Evolutionary conservation across 441 rosid species (phyloP).

Genomic region (Rhodomyrtus psidioides): DNA sequence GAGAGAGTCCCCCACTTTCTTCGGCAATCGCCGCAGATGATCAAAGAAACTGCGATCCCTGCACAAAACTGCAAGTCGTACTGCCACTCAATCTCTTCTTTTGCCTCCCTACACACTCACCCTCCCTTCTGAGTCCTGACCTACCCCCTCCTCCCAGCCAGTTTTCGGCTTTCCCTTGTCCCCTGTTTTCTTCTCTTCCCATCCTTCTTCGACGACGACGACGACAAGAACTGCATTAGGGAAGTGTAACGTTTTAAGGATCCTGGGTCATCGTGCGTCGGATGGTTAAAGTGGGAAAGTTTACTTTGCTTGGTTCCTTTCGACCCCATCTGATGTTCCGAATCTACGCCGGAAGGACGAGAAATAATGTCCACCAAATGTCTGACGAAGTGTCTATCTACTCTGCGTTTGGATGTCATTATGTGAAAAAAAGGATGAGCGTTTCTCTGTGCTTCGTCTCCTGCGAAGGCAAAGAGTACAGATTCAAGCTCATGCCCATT

Average conservation of each 20-base stretch:
- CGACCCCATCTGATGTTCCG: not conserved
- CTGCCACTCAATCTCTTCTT: not conserved
- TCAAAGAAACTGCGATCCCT: slow-evolving; percentile 2
- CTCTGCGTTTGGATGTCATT: not conserved
- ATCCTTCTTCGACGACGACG: not conserved
- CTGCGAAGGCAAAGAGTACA: not conserved
- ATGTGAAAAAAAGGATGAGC: not conserved
- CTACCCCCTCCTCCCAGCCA: not conserved
- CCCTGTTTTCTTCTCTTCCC: not conserved
- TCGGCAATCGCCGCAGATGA: slow-evolving; percentile 14
- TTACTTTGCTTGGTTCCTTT: not conserved
- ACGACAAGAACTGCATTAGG: not conserved
- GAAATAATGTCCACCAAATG: not conserved
- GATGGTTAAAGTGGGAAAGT: not conserved
- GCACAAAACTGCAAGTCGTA: not conserved
- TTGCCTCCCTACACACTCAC: not conserved
- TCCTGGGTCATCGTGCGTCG: not conserved
- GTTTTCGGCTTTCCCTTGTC: not conserved
- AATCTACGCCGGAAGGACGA: not conserved
- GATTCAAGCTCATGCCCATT: not conserved
- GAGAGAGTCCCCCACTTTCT: slow-evolving; percentile 38
- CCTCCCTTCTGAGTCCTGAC: not conserved
- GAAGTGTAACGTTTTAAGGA: not conserved
- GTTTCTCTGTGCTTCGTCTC: not conserved
- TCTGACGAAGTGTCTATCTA: not conserved